Evolutionary conservation across 257 asterid genomes (phyloP).

Genomic region (Scutellaria baicalensis): DNA sequence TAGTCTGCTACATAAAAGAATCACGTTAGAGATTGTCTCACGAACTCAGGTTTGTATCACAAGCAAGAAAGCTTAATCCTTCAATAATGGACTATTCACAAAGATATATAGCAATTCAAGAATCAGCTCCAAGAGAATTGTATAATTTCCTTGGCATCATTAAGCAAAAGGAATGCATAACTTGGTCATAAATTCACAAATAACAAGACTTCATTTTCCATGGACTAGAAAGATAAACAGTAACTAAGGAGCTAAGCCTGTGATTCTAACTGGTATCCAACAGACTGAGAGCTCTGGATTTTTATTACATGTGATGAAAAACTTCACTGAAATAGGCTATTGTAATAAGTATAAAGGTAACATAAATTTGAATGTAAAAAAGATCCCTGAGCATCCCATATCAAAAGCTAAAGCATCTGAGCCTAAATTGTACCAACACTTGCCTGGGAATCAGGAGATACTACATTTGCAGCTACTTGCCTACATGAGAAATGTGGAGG

Average conservation of each 20-base stretch:
- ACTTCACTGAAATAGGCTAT: neutral
- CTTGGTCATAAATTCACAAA: neutral
- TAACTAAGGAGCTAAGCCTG: neutral
- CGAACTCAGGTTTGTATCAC: neutral
- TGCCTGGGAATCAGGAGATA: constrained; percentile 53
- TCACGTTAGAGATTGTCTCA: constrained; percentile 1
- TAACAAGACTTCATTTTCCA: neutral
- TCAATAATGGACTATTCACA: neutral
- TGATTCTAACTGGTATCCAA: neutral
- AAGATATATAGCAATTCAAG: neutral
- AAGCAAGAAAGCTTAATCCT: constrained; percentile 5
- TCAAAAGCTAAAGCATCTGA: neutral
- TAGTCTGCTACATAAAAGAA: constrained; percentile 35
- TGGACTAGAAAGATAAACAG: constrained; percentile 5
- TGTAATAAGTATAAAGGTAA: neutral
- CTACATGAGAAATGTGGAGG: constrained; percentile 36
- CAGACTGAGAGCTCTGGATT: neutral
- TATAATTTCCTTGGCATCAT: neutral
- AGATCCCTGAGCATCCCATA: neutral
- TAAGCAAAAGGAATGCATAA: neutral
- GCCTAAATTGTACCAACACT: constrained; percentile 22
- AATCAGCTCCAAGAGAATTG: neutral
- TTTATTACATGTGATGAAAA: neutral
- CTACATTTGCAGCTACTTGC: constrained; percentile 58
- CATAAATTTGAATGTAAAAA: neutral